Base-by-base conservation (phyloP, 2,329 filamentous ascomycete genomes). In the Talaromyces rugulosus region DNA sequence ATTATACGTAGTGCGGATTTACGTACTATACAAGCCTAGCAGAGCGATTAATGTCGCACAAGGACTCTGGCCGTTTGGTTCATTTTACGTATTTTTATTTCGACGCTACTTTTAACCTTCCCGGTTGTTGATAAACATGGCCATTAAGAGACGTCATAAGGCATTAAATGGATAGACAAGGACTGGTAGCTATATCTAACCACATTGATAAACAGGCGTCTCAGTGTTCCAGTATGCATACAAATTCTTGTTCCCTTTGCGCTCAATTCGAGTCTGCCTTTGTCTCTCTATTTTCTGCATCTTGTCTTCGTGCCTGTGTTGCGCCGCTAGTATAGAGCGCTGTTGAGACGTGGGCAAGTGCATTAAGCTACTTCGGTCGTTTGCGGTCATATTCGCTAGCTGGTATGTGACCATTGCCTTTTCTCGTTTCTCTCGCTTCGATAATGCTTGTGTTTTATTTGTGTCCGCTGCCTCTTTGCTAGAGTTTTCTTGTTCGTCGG, bases 221-320 rank as follows among this genome's bases (percentile, higher is more conserved):
- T 59, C 56, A 44, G 61, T 62, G 18, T 34, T 40, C 61, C 61
- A 62, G 50, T 62, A 62, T 34, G 61, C 56, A 59, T 62, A 62
- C 31, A 59, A 52, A 55, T 62, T 62, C 56, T 62, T 62, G 18
- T 62, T 62, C 2, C 52, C 61, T 42, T 62, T 62, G 28, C 52
- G 52, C 3, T 62, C 52, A 42, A 62, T 44, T 12, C 34, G 16
- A 36, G 34, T 56, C 50, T 40, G 56, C 42, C 52, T 62, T 56
- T 56, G 56, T 33, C 44, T 55, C n/a, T 59, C 61, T 40, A 51
- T 51, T 56, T 59, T 59, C 36, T 59, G 61, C 27, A 36, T 33
- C 16, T 52, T 62, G 12, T 59, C 53, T 8, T 14, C 52, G 5
- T 59, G 61, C 12, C 40, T 56, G 7, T 53, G 28, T 31, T 53